Conservation (phyloP, 805 yeast species). For the Yarrowia hollandica region DNA sequence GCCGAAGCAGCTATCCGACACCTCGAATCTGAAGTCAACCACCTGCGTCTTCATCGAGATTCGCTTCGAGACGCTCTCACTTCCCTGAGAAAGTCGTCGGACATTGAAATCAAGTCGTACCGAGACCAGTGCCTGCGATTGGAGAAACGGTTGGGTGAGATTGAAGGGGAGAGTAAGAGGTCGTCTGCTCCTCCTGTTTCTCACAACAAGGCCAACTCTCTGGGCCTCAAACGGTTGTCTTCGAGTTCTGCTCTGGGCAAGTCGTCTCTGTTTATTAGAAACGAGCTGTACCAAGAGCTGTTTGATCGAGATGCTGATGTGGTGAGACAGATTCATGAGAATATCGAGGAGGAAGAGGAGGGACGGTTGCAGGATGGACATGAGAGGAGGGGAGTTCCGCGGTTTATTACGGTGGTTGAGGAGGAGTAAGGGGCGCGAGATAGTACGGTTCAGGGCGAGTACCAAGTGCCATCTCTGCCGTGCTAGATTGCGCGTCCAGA, state of each 20-base stretch:
- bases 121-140: constrained; percentile 14
- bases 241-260: constrained; percentile 3
- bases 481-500: too few relatives aligned
- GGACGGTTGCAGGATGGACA: background rate
- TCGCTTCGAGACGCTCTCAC: constrained; percentile 27
- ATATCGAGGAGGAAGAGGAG: constrained; percentile 16
- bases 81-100: constrained; percentile 20
- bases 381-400: constrained; percentile 13
- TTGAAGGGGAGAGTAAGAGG: background rate
- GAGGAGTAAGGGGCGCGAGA: constrained; percentile 6
- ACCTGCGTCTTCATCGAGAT: constrained; percentile 16
- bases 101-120: constrained; percentile 25
- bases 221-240: constrained; percentile 7
- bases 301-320: constrained; percentile 20
- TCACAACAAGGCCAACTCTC: background rate
- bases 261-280: constrained; percentile 22
- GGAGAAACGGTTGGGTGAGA: constrained; percentile 9
- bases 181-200: background rate
- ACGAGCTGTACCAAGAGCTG: constrained; percentile 28
- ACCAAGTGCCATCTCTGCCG: too few relatives aligned
- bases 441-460: too few relatives aligned
- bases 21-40: constrained; percentile 1
- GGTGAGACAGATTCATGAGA: constrained; percentile 21
- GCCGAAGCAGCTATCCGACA: background rate
- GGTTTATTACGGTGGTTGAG: constrained; percentile 16